Conservation (phyloP, 805 yeast genomes). For the Lipomyces sp. region DNA sequence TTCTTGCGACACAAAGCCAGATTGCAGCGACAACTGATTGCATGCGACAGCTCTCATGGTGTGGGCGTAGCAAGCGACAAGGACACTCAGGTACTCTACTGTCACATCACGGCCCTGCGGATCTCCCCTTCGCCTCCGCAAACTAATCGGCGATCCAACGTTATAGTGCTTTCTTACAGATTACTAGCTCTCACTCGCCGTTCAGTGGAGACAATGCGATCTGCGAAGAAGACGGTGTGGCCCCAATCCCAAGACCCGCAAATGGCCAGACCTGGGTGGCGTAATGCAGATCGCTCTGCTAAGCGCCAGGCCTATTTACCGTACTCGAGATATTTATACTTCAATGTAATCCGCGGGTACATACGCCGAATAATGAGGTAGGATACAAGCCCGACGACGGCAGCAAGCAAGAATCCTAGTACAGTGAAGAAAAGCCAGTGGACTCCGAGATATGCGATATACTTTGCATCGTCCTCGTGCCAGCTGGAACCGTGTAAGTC, state of each 20-base stretch:
- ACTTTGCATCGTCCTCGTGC: constrained; percentile 87
- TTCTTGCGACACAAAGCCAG: no score
- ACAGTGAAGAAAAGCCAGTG: constrained; percentile 76
- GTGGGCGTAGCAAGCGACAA: no score
- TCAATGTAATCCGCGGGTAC: constrained; percentile 10
- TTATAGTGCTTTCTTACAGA: no score
- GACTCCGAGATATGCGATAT: constrained; percentile 71
- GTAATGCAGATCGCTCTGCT: background rate
- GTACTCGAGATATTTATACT: constrained; percentile 25
- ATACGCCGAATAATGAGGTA: constrained; percentile 28
- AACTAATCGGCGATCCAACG: no score
- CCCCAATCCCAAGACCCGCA: background rate
- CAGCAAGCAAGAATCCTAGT: constrained; percentile 65
- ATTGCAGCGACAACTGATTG: no score
- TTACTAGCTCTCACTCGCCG: no score
- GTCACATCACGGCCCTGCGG: no score
- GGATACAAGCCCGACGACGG: constrained; percentile 32
- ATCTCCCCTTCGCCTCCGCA: no score
- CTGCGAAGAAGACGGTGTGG: background rate
- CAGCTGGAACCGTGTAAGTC: constrained; percentile 86
- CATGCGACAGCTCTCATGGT: no score
- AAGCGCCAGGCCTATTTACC: background rate
- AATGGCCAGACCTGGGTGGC: background rate
- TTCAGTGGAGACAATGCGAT: background rate
- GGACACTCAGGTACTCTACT: no score